A percentile compares a stretch with the other conserved stretches of the same genome.
Evolutionary conservation across 768 basidiomycete genomes (phyloP).

Genomic region (Suillus paluster): DNA sequence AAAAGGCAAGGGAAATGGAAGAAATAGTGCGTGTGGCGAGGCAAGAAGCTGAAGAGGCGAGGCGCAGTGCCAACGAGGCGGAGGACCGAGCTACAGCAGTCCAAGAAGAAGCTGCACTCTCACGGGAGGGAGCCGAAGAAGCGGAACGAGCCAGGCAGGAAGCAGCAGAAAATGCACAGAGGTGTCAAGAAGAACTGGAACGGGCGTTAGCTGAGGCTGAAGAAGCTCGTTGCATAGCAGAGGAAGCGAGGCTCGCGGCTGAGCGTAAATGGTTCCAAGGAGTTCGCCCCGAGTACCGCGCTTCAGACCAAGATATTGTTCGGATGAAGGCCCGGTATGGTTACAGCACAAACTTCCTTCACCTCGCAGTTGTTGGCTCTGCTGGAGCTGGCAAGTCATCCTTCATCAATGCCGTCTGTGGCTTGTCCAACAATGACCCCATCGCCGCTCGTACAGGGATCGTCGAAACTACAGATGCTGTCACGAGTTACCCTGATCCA

Average conservation of each 20-base stretch:
- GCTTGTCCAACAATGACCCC: conserved; percentile 19
- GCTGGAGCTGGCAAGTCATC: conserved; percentile 34
- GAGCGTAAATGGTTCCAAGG: conserved; percentile 14
- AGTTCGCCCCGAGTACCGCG: conserved; percentile 14
- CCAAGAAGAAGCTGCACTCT: conserved; percentile 24
- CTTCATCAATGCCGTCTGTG: conserved; percentile 33
- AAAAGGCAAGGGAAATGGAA: no score
- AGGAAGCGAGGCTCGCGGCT: conserved; percentile 24
- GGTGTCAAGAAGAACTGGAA: conserved; percentile 8
- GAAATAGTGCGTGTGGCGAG: no score
- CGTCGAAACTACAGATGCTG: conserved; percentile 23
- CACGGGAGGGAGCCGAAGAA: conserved; percentile 21
- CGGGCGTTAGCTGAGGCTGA: conserved; percentile 20
- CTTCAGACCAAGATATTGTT: conserved; percentile 16
- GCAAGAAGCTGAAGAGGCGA: not conserved
- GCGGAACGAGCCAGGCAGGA: no score
- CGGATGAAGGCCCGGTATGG: not conserved
- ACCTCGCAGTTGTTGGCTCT: conserved; percentile 32
- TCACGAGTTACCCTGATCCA: conserved; percentile 27
- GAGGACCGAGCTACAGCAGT: conserved; percentile 17
- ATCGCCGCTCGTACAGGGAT: conserved; percentile 27
- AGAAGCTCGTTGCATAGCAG: conserved; percentile 21
- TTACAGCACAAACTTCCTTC: conserved; percentile 19
- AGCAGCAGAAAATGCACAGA: not conserved
- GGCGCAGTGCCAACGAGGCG: conserved; percentile 9